Conservation (phyloP, 129 eudicot genomes). For the Dittrichia graveolens region DNA sequence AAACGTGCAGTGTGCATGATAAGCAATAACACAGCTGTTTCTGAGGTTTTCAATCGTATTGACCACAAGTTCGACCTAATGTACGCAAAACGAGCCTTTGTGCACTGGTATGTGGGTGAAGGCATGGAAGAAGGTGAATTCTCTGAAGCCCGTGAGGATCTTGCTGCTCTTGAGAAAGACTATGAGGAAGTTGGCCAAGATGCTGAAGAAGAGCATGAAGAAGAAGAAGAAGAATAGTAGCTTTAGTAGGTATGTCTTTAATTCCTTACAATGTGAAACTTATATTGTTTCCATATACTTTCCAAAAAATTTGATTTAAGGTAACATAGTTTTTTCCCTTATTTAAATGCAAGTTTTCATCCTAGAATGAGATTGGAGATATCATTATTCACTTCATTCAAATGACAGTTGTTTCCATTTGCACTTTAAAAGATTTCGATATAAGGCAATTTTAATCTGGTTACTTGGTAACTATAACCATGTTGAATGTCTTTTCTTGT, state of each 20-base stretch:
- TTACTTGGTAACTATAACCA: too few relatives aligned
- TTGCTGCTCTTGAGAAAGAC: constrained; percentile 87
- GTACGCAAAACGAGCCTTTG: constrained; percentile 79
- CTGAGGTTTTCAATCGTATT: constrained; percentile 67
- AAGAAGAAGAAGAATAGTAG: constrained; percentile 54
- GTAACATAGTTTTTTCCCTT: neutral
- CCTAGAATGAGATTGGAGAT: constrained; percentile 1
- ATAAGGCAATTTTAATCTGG: too few relatives aligned
- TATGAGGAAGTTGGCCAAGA: constrained; percentile 81
- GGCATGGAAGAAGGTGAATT: constrained; percentile 96
- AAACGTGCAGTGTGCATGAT: constrained; percentile 89
- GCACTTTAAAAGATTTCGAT: too few relatives aligned
- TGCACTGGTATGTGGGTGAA: constrained; percentile 92
- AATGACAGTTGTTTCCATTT: too few relatives aligned
- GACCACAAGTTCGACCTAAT: constrained; percentile 78
- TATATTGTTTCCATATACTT: neutral
- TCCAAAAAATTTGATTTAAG: too few relatives aligned
- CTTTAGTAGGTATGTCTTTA: constrained; percentile 33
- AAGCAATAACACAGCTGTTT: constrained; percentile 85
- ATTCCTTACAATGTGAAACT: neutral
- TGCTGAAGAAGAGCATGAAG: constrained; percentile 65
- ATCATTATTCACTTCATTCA: neutral
- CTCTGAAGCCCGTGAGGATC: constrained; percentile 94
- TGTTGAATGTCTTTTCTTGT: too few relatives aligned
- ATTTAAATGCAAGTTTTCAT: neutral